phyloP scores from a whole-genome alignment of 164 flowering plant species.

The Magnolia officinalis region DNA sequence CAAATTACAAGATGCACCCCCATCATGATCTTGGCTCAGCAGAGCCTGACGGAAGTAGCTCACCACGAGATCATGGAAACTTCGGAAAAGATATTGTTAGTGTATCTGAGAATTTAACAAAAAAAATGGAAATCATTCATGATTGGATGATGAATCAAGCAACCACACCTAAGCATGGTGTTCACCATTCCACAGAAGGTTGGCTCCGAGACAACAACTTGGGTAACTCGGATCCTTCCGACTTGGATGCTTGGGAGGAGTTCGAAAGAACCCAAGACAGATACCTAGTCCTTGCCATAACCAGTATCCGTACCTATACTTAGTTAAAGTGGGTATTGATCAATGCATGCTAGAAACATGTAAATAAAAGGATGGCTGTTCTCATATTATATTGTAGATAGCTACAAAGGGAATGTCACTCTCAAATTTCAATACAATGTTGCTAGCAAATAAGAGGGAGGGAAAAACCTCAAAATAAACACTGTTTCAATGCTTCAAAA shows the following conservation, averaged over 20 bases:
- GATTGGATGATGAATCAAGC: background rate
- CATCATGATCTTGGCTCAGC: too few relatives aligned
- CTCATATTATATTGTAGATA: too few relatives aligned
- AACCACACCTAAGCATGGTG: background rate
- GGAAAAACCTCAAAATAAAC: background rate
- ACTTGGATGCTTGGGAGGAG: too few relatives aligned
- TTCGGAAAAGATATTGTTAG: too few relatives aligned
- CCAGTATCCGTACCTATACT: background rate
- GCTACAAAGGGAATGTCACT: too few relatives aligned
- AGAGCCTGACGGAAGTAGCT: too few relatives aligned
- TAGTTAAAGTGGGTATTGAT: background rate
- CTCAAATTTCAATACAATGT: too few relatives aligned
- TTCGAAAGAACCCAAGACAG: background rate
- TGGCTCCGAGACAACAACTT: background rate
- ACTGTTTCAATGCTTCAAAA: background rate
- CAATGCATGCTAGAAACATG: background rate
- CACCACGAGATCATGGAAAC: too few relatives aligned
- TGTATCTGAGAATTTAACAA: too few relatives aligned
- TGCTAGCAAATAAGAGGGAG: background rate
- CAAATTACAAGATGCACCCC: too few relatives aligned
- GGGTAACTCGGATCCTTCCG: background rate
- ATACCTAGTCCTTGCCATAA: background rate
- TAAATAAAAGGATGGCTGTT: background rate
- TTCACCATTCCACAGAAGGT: background rate
- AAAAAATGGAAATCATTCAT: background rate